Percentiles rank a stretch among this genome's conserved stretches.
Evolutionary conservation across 805 yeast genomes (phyloP).

Genomic region (Monosporozyma servazzii): DNA sequence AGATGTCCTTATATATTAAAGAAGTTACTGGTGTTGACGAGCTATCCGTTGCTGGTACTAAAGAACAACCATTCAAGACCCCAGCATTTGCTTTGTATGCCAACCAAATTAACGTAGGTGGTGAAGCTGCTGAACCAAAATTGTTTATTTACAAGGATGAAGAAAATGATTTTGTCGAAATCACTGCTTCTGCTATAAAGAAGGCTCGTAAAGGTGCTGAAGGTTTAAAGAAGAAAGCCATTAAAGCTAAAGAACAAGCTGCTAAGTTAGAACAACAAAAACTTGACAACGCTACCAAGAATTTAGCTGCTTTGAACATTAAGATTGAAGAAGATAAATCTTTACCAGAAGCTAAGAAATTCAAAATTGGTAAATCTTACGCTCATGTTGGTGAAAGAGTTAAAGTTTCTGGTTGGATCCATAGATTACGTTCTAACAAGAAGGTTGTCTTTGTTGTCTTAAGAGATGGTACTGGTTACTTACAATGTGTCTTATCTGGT

Average conservation of each 20-base stretch:
- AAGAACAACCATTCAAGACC: conserved; percentile 63
- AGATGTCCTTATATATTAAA: conserved; percentile 51
- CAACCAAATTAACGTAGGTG: conserved; percentile 31
- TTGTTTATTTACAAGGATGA: conserved; percentile 42
- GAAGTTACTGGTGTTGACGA: conserved; percentile 65
- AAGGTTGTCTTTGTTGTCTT: conserved; percentile 83
- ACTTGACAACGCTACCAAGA: conserved; percentile 63
- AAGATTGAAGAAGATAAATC: conserved; percentile 60
- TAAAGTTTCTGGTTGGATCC: conserved; percentile 87
- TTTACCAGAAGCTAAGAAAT: conserved; percentile 57
- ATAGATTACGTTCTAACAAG: conserved; percentile 86
- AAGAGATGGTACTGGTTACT: conserved; percentile 89
- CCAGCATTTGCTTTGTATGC: conserved; percentile 67
- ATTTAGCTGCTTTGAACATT: conserved; percentile 74
- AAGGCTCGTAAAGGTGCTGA: conserved; percentile 96
- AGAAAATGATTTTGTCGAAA: conserved; percentile 46
- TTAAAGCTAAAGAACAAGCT: conserved; percentile 47
- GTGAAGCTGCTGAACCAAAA: conserved; percentile 35
- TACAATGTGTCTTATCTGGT: conserved; percentile 83
- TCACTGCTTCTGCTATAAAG: conserved; percentile 84
- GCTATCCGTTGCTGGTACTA: conserved; percentile 49
- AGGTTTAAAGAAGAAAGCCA: conserved; percentile 65
- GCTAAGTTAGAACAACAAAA: conserved; percentile 44
- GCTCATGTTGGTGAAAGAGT: conserved; percentile 61
- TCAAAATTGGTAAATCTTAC: conserved; percentile 53